Evolutionary conservation across 306 rosid species (phyloP), one percentile per base, ranked within the genome.

Genomic region (Citrullus mucosospermus): DNA sequence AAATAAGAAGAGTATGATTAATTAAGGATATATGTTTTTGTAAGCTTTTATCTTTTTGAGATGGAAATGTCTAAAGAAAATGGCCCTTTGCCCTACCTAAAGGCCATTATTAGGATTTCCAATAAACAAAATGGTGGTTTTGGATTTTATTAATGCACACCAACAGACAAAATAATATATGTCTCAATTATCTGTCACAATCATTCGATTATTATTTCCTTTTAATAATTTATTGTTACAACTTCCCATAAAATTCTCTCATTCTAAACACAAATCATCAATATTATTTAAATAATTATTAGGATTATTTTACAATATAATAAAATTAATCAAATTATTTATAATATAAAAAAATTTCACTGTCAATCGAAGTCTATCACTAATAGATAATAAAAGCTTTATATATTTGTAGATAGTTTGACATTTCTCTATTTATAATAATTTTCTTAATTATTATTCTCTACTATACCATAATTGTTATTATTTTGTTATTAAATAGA

Each of bases 81-180:
- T 67, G 73, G 73, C 50, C 53, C 74, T 67, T 67, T 9, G 14
- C 34, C 74, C 53, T n/a, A 39, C 74, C 74, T 39, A 67, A 67
- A 67, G 74, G 74, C 17, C 74, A 67, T 41, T 18, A 9, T n/a
- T 67, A 0, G 54, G 74, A 17, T 41, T 25, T 17, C 15, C 54
- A 9, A 67, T 63, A 63, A 34, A 63, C 44, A 67, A 67, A 8
- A 39, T 67, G 32, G 15, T 67, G 16, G 20, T 16, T 38, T 67
- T 66, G 44, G 44, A 66, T 34, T 66, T 34, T 60, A 60, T 25
- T 60, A 60, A 4, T 59, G 38, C 66, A 59, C 66, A 59, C 66
- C 36, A 59, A 12, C 67, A 11, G 18, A 60, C 67, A 60, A 60
- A 60, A 28, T 25, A 25, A 41, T 36, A 34, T 34, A 62, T 34